Base-by-base conservation (phyloP, 441 rosid species). In the Gossypium trilobum region DNA sequence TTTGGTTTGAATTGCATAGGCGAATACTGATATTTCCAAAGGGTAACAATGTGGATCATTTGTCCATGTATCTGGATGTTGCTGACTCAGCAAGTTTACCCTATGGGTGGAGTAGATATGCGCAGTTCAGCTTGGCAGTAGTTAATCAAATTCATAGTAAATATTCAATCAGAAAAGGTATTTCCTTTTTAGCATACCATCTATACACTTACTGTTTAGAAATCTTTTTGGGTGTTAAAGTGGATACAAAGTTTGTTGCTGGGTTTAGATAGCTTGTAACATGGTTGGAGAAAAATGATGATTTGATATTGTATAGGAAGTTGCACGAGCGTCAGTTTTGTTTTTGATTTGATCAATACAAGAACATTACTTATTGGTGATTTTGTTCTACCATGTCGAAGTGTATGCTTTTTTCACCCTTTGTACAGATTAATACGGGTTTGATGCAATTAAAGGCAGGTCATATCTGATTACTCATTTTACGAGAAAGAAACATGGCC, bases 51-150 rank as follows among this genome's bases (percentile, higher is more conserved):
- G 84, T 78, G 73, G 87, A 81, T 36, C 84, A 80, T 77, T 73
- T 85, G 67, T 85, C 88, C 14, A 78, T 85, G 85, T 85, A 85
- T 66, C 71, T 85, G 70, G 87, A 83, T 78, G 88, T 83, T 66
- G 87, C 86, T 25, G 88, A 85, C 74, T 74, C 88, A 36, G 52
- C 66, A 44, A 78, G 78, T 56, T 77, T 85, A 63, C 87, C 86
- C 11, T 83, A 85, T 66, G 84, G 83, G 20, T 85, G 88, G 88
- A 83, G 82, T 78, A 78, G 88, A 78, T 83, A 78, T 61, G 84
- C 88, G 27, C 88, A 81, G 74, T 85, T 85, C 78, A 85, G 86
- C 73, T 70, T 85, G 83, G 81, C 81, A 0, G 82, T 85, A 44
- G 58, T 85, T 48, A 85, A 85, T 77, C 88, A 85, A 73, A 62